Conservation (phyloP, 2,329 filamentous ascomycete species). For the Alternaria infectoria region DNA sequence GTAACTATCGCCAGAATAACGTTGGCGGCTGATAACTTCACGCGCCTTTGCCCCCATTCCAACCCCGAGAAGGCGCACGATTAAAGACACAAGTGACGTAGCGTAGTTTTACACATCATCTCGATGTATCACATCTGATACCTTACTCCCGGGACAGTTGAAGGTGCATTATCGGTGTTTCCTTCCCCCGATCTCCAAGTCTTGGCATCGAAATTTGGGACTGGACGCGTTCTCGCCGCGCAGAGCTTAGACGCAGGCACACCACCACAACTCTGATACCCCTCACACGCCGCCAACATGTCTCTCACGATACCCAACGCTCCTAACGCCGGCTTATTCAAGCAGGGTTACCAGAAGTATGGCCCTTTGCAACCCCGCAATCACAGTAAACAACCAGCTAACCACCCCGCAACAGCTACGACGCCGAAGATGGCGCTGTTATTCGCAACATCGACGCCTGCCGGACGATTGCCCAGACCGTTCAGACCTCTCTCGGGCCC, state of each 20-base stretch:
- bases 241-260: constrained; percentile 20
- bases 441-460: constrained; percentile 99
- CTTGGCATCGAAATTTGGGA: constrained; percentile 25
- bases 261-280: constrained; percentile 40
- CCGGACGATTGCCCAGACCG: constrained; percentile 91
- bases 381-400: constrained; percentile 26
- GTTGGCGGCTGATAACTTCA: not conserved
- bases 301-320: constrained; percentile 95
- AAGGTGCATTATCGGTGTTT: constrained; percentile 11
- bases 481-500: constrained; percentile 94
- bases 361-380: constrained; percentile 41
- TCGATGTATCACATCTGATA: not conserved
- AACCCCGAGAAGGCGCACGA: not conserved
- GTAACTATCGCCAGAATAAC: not conserved
- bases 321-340: constrained; percentile 92
- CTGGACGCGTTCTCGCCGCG: constrained; percentile 37
- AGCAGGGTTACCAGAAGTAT: constrained; percentile 95
- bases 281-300: constrained; percentile 63
- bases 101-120: not conserved
- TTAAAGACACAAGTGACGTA: too few species aligned
- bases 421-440: constrained; percentile 98
- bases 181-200: constrained; percentile 14
- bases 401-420: constrained; percentile 72
- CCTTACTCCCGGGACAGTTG: not conserved
- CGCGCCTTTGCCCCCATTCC: not conserved